Base-by-base conservation (phyloP, 2,329 filamentous ascomycete genomes). In the Plenodomus tracheiphilus region DNA sequence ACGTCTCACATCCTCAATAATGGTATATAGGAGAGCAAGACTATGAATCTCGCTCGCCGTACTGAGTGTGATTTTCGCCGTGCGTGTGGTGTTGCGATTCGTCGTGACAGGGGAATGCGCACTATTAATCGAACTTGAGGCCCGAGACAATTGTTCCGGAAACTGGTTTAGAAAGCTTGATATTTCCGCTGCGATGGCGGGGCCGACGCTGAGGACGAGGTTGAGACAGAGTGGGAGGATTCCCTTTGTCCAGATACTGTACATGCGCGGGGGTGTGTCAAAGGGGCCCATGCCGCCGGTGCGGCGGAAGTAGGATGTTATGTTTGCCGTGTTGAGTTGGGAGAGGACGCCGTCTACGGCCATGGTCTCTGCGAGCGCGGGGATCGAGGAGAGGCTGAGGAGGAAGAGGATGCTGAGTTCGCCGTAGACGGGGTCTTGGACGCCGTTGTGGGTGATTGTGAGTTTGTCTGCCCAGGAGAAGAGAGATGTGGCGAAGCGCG, bases 401-500 rank as follows among this genome's bases (percentile, higher is more conserved):
- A 99, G 80, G 72, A 97, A 95, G 20, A 92, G 81, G 35, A 96
- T 81, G 62, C 89, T 89, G n/a, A 97, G 82, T 68, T 97, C 92
- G 56, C 92, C 94, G 70, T 97, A 97, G 22, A 97, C 79, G 0
- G 94, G 93, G 66, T 97, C 93, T 21, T 86, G 85, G 47, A 87
- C 82, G 20, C 66, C 61, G n/a, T 64, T 60, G 46, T 64, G 58
- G 2, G 51, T 21, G 30, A 87, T 81, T 0, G 87, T 83, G 19
- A 97, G 80, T 58, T 87, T 85, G 70, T 97, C 91, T 3, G 93
- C 85, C 94, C 94, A 99, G 0, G 91, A 96, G 73, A 93, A 97
- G 4, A 99, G 81, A 28, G 89, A 91, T 5, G 87, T 86, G 0
- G 91, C 92, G 52, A 91, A 88, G 62, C 93, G 88, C 39, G 90